Conservation (phyloP, 2,329 filamentous ascomycete genomes). For the Aspergillus sp. region DNA sequence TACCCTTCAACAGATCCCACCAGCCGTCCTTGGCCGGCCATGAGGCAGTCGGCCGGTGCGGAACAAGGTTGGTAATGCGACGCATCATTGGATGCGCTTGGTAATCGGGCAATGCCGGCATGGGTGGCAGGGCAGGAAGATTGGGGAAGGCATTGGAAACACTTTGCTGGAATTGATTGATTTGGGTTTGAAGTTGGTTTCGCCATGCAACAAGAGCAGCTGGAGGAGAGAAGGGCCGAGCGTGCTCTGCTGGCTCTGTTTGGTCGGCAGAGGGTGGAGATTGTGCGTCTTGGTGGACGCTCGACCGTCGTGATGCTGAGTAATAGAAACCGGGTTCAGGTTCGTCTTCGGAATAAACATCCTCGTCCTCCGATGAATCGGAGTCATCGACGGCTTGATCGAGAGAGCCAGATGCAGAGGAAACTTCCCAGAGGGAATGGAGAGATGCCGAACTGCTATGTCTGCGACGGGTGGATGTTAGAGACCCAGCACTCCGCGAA, state of each 20-base stretch:
- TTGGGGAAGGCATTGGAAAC: constrained; percentile 64
- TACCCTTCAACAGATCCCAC: constrained; percentile 62
- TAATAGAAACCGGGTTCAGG: constrained; percentile 20
- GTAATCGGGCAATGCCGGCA: constrained; percentile 65
- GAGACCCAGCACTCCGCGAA: constrained; percentile 59
- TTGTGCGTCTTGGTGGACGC: constrained; percentile 28
- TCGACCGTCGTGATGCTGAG: constrained; percentile 30
- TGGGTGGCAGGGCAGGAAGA: constrained; percentile 53
- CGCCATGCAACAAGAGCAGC: constrained; percentile 65
- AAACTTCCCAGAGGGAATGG: constrained; percentile 61
- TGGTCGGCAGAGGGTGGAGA: constrained; percentile 21
- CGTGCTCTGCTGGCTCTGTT: constrained; percentile 19
- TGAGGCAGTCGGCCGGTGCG: constrained; percentile 56
- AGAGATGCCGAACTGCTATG: constrained; percentile 63
- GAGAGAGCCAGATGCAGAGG: constrained; percentile 41
- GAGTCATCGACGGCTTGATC: constrained; percentile 41
- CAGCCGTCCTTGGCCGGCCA: constrained; percentile 46
- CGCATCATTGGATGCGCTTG: constrained; percentile 69
- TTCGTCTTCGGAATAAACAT: constrained; percentile 12
- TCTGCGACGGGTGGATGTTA: constrained; percentile 50
- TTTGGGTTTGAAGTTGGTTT: constrained; percentile 67
- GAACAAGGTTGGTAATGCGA: constrained; percentile 67
- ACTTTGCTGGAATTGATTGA: constrained; percentile 71
- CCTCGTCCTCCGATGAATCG: constrained; percentile 23
- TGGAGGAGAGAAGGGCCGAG: constrained; percentile 47